These are phyloP conservation scores for Quercus bicolor DNA, from an alignment of 306 rosid genomes.

Conservation along the genomic window DNA sequence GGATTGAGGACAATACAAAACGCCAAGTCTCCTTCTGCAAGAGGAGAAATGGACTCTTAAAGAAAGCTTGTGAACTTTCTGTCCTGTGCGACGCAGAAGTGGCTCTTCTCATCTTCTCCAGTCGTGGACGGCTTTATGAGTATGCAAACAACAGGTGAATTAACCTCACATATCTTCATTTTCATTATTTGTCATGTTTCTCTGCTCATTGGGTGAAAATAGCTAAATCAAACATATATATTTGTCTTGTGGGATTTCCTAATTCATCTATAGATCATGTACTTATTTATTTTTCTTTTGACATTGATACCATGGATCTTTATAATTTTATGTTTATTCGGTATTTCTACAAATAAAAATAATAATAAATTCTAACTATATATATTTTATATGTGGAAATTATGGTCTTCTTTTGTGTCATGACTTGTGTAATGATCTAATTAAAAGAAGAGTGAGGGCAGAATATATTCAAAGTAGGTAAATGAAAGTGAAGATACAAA, in stretches of 20 bases:
- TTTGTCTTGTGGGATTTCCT: neutral
- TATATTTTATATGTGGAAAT: no score
- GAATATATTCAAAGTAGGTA: no score
- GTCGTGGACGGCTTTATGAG: conserved; percentile 87
- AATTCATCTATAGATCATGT: neutral
- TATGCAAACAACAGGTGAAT: conserved; percentile 76
- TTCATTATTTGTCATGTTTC: neutral
- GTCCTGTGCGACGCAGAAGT: conserved; percentile 93
- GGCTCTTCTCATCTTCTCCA: conserved; percentile 88
- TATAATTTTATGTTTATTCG: neutral
- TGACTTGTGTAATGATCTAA: no score
- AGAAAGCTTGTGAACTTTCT: conserved; percentile 92
- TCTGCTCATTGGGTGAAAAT: neutral
- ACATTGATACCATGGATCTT: neutral
- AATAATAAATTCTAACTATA: neutral
- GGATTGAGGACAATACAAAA: conserved; percentile 89
- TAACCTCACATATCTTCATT: neutral
- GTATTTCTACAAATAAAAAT: neutral
- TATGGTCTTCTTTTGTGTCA: no score
- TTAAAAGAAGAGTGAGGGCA: no score
- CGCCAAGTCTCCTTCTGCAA: conserved; percentile 94
- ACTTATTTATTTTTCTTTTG: neutral
- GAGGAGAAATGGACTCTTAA: conserved; percentile 85
- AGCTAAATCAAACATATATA: neutral
- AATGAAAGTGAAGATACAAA: no score